Base-by-base conservation (phyloP, 371 early-diverging fungal genomes). In the Batkoa obscura region DNA sequence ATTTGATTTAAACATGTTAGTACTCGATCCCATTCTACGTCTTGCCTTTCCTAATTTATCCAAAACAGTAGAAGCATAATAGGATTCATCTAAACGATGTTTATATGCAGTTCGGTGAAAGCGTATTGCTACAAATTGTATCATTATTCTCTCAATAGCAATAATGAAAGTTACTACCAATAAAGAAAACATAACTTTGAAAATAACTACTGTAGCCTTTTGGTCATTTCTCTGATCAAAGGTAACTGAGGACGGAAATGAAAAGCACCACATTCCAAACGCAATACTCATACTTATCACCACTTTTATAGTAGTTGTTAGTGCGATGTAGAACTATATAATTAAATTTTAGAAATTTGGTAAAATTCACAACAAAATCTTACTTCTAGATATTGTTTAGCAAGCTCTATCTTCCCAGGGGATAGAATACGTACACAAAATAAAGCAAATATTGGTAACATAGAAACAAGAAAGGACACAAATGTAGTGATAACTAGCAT, bases 61-160 rank as follows among this genome's bases (percentile, higher is more conserved):
- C 42, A 53, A 53, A 45, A 55, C 43, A 10, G 30, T 17, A 30
- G 15, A 45, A 9, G 37, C 54, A 45, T 54, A 54, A 2, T 33
- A 13, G 6, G 54, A 12, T 33, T 54, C 54, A n/a, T 54, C 36
- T 9, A 54, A 9, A 5, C 54, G 34, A 12, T 54, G 37, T 3
- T 31, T 12, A n/a, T 54, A 54, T 13, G 54, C 54, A 2, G 42
- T 54, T 10, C 36, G 34, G 17, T 54, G 54, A 35, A 54, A 54
- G 12, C 54, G 38, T 1, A 54, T 43, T n/a, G 54, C 54, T 17
- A 54, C 42, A 36, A 54, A 4, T n/a, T 54, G 54, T 10, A 54
- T 23, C 9, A 45, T 2, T 1, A 54, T 4, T 33, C 42, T 54
- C 42, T 54, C 54, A 10, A 54, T 17, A 30, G 54, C 38, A 10